Evolutionary conservation across 2,329 filamentous ascomycete genomes (phyloP), one percentile per base, ranked within the genome.

Genomic region (Clonostachys byssicola): DNA sequence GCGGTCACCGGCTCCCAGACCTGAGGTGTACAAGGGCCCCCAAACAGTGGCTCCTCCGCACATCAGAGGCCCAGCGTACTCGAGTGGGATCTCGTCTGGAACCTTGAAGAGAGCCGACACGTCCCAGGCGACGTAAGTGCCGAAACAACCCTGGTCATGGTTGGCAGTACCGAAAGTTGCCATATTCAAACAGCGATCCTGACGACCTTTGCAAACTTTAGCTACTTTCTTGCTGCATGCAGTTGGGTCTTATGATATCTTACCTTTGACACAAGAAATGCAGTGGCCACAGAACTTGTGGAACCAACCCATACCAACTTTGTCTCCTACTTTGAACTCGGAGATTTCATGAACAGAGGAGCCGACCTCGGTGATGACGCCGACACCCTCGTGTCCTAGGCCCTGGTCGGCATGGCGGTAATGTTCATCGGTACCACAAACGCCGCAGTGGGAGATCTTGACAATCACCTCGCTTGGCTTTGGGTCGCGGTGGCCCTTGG

Each of bases 311-410:
- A 85, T 73, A 41, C 80, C 77, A 39, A 85, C 81, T 30, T 82
- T 74, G 57, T 86, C 80, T 40, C 85, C 83, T 38, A 85, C 57
- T 43, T 74, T 70, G 61, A 86, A 72, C 39, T 70, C 7, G 18
- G 40, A 39, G 10, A 30, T 30, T 30, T 30, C 23, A 4, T 30
- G 23, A 34, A 47, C 46, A 12, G 17, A 14, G 20, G 40, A 43
- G 36, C 46, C 46, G 12, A 47, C 30, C 17, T 36, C 41, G 8
- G 34, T 40, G 41, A 47, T 40, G 33, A 30, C 74, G 40, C 83
- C 83, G 51, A 85, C 74, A 40, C 86, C 85, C 56, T 86, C 83
- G 60, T 86, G 83, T 45, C 82, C 83, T 23, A 83, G 78, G 16
- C 41, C 60, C 73, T 73, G 77, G 43, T 73, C 79, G 13, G 74